A percentile compares a stretch with the other conserved stretches of the same genome.
These are phyloP conservation scores for Chamaenerion angustifolium DNA, from an alignment of 345 rosid genomes.

Conservation along the genomic window DNA sequence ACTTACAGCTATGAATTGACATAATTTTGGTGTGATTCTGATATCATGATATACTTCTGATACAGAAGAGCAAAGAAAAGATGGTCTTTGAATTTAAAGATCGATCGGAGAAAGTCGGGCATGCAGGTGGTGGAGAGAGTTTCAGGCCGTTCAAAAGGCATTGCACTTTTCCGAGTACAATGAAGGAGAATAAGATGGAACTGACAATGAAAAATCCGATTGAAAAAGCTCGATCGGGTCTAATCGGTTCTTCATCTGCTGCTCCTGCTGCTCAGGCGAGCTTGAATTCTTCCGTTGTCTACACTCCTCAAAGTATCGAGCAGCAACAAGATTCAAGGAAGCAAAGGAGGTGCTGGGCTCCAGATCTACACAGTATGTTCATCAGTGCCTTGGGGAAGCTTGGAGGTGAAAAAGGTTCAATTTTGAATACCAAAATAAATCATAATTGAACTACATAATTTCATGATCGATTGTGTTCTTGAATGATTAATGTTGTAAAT, in stretches of 20 bases:
- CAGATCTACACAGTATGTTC: slow-evolving; percentile 30
- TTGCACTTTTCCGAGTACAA: neutral
- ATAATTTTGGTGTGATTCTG: slow-evolving; percentile 3
- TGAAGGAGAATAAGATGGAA: slow-evolving; percentile 14
- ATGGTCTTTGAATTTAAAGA: too few species aligned
- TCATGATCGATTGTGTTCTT: too few species aligned
- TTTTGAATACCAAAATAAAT: too few species aligned
- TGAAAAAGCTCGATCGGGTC: neutral
- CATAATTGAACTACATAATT: too few species aligned
- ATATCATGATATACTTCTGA: too few species aligned
- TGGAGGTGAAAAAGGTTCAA: slow-evolving; percentile 30
- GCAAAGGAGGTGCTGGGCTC: slow-evolving; percentile 35
- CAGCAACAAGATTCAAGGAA: slow-evolving; percentile 17
- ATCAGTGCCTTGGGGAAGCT: slow-evolving; percentile 28
- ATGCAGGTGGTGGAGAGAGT: too few species aligned
- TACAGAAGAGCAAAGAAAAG: too few species aligned
- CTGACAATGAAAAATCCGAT: neutral
- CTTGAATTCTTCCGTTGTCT: neutral
- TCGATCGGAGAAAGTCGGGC: too few species aligned
- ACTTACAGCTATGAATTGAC: neutral
- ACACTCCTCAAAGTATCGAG: neutral
- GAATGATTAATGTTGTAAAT: too few species aligned
- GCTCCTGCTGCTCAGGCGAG: neutral
- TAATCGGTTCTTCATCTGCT: neutral
- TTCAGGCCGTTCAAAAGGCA: too few species aligned